These are phyloP conservation scores for Byssochlamys sp. DNA, from an alignment of 2,329 filamentous ascomycete species.

Conservation along the genomic window DNA sequence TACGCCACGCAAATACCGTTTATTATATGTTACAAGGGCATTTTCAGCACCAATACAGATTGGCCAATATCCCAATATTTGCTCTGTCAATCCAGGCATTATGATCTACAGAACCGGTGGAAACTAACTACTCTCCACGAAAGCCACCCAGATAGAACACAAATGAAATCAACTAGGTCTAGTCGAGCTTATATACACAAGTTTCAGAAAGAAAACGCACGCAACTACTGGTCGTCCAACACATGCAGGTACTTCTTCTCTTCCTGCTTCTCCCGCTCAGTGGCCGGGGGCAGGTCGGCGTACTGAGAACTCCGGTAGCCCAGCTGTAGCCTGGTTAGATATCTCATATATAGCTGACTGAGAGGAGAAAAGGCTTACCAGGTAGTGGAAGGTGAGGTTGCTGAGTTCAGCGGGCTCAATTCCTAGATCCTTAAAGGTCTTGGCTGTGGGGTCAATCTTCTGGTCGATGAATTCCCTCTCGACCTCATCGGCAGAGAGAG, in stretches of 20 bases:
- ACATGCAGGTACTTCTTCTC: conserved; percentile 97
- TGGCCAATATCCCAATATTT: not conserved
- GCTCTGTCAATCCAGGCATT: not conserved
- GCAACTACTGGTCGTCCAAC: conserved; percentile 64
- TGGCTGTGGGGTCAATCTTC: conserved; percentile 76
- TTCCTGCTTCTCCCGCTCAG: conserved; percentile 85
- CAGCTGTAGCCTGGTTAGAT: conserved; percentile 49
- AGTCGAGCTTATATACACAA: conserved; percentile 33
- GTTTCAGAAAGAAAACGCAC: conserved; percentile 20
- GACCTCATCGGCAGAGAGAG: conserved; percentile 71
- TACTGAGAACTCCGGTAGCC: conserved; percentile 77
- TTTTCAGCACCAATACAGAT: not conserved
- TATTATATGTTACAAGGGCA: not conserved
- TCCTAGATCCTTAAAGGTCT: conserved; percentile 88
- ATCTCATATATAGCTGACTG: not conserved
- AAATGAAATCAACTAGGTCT: conserved; percentile 26
- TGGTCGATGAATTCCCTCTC: conserved; percentile 92
- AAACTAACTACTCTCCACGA: not conserved
- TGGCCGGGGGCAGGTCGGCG: conserved; percentile 89
- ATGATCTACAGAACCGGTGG: not conserved
- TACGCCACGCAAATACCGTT: not conserved
- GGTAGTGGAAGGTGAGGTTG: conserved; percentile 83
- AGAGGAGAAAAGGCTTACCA: conserved; percentile 50
- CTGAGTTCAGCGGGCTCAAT: conserved; percentile 81
- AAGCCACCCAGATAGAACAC: not conserved